Base-by-base conservation (phyloP, 164 flowering plant genomes). In the Sedum album region DNA sequence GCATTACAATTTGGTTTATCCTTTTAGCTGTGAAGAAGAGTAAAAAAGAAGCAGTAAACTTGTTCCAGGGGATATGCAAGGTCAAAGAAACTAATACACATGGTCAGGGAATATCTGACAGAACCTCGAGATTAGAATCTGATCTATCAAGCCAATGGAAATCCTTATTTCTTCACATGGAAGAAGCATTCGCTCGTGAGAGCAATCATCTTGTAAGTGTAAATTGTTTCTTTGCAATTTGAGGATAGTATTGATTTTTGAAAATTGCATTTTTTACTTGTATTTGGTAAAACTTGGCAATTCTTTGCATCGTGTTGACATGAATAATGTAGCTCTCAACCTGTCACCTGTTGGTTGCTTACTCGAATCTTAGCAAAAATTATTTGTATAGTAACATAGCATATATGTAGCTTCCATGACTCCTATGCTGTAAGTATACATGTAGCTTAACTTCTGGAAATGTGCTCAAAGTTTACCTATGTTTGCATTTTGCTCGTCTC, bases 121-220 rank as follows among this genome's bases (percentile, higher is more conserved):
- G 72, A 48, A 70, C 80, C 5, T 57, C 81, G 60, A 78, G 78
- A 9, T 68, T 84, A 41, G 94, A 93, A 77, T 73, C 75, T 71
- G 85, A 84, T 66, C 88, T 93, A 51, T 79, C 68, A 74, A 75
- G 67, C 75, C 91, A 83, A 46, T 93, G 97, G 98, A 86, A 72
- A 73, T 85, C 87, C 2, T 88, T 91, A 65, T 93, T 89, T 77
- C 84, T 69, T 67, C 88, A 81, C 55, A 85, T 86, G 82, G 94
- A 82, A 71, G 82, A 78, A 48, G 72, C 75, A 65, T 74, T 86
- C 72, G 79, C 42, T 63, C 80, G 70, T n/a, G n/a, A n/a, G n/a
- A n/a, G n/a, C n/a, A n/a, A 42, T 76, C 88, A 88, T 31, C 91
- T 86, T 68, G 98, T 93, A 77, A 84, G 97, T 83, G 8, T 57